A percentile compares a stretch with the other conserved stretches of the same genome.
phyloP scores from a whole-genome alignment of 192 early-diverging fungal genomes.

The Fimicolochytrium jonesii region DNA sequence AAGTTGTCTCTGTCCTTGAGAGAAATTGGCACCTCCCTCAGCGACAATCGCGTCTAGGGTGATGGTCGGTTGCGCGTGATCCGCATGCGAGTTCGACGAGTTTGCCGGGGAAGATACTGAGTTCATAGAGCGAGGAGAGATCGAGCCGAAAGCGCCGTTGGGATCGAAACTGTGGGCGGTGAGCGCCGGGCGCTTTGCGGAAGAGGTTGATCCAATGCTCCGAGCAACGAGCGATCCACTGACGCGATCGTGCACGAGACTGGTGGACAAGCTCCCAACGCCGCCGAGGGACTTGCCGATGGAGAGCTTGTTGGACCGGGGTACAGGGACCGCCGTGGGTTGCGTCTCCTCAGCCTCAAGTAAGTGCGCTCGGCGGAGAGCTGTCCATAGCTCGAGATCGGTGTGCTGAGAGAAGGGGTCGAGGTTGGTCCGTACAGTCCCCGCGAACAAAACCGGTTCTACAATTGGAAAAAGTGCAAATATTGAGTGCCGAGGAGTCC shows the following conservation, averaged over 20 bases:
- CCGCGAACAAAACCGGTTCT: conserved; percentile 53
- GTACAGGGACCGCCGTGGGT: no score
- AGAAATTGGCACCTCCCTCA: conserved; percentile 84
- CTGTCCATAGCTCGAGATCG: conserved; percentile 45
- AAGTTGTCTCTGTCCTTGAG: conserved; percentile 51
- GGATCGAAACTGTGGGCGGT: no score
- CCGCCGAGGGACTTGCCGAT: no score
- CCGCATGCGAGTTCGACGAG: not conserved
- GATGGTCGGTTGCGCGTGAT: not conserved
- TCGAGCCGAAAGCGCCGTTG: no score
- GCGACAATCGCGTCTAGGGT: conserved; percentile 61
- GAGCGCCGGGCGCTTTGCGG: no score
- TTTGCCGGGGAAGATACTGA: not conserved
- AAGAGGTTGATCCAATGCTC: not conserved
- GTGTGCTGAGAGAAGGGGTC: conserved; percentile 46
- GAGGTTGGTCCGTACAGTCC: conserved; percentile 46
- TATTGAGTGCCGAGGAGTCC: no score
- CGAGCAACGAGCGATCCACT: not conserved
- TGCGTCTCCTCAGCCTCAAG: no score
- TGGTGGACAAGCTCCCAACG: no score
- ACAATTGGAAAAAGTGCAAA: no score
- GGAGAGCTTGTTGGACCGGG: no score
- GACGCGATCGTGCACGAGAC: no score
- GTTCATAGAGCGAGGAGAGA: no score
- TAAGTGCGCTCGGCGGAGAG: conserved; percentile 67